These are phyloP conservation scores for Penicillium sp. DNA, from an alignment of 2,329 filamentous ascomycete genomes.

Conservation along the genomic window DNA sequence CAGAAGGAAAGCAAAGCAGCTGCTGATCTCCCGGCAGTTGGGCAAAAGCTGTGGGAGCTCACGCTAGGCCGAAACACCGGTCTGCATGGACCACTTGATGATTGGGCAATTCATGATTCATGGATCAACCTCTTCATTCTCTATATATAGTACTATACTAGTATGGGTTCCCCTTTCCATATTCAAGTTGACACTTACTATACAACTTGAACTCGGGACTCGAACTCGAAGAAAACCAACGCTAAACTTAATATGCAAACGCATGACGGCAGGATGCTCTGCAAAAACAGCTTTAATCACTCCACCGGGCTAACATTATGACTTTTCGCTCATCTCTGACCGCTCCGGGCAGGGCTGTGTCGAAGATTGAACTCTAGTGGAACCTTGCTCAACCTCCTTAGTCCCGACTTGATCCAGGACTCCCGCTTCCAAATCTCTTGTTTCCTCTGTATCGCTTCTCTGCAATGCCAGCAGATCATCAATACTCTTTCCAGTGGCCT, in stretches of 20 bases:
- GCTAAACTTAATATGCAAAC: no score
- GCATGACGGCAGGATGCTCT: no score
- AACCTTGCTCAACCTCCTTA: neutral
- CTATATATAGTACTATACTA: no score
- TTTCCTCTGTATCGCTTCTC: constrained; percentile 8
- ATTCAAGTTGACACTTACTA: no score
- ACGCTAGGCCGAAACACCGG: constrained; percentile 8
- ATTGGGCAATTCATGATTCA: neutral
- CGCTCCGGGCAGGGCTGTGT: neutral
- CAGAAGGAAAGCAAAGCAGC: neutral
- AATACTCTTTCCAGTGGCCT: constrained; percentile 56
- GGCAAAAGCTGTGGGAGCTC: constrained; percentile 2
- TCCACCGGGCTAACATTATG: constrained; percentile 1
- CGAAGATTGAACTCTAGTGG: neutral
- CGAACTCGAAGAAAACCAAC: no score
- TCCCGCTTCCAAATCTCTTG: neutral
- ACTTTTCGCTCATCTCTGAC: constrained; percentile 1
- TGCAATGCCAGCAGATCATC: constrained; percentile 53
- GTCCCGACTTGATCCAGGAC: constrained; percentile 3
- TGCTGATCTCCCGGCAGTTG: constrained; percentile 14
- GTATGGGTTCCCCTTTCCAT: no score
- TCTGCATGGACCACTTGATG: constrained; percentile 2
- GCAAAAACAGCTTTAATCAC: no score
- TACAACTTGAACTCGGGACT: neutral
- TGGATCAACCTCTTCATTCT: no score